These are phyloP conservation scores for Wickerhamiella infanticola DNA, from an alignment of 1,139 yeast species.

Conservation along the genomic window DNA sequence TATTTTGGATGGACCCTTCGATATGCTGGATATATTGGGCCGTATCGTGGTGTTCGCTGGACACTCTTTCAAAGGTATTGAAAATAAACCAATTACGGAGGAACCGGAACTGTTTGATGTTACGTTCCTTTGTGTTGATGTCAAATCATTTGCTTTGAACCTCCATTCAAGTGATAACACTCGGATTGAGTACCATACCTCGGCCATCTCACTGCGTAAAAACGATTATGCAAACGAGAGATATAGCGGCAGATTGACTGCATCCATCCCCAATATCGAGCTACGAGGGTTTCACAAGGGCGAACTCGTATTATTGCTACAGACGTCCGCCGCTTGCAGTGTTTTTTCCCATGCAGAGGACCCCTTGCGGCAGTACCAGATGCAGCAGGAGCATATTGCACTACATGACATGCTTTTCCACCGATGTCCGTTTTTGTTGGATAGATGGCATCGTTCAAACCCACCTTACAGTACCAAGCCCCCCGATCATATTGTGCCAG, in stretches of 20 bases:
- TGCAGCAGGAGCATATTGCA: slow-evolving; percentile 52
- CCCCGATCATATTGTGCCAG: slow-evolving; percentile 33
- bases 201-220: slow-evolving; percentile 15
- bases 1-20: slow-evolving; percentile 36
- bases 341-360: slow-evolving; percentile 44
- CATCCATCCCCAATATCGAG: slow-evolving; percentile 35
- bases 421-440: slow-evolving; percentile 55
- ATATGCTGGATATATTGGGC: slow-evolving; percentile 32
- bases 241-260: slow-evolving; percentile 41
- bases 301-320: slow-evolving; percentile 29
- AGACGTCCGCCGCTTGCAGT: slow-evolving; percentile 20
- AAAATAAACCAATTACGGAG: slow-evolving; percentile 49
- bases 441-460: slow-evolving; percentile 31
- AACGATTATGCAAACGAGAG: slow-evolving; percentile 59
- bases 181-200: slow-evolving; percentile 28
- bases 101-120: slow-evolving; percentile 52
- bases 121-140: slow-evolving; percentile 33
- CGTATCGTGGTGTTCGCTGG: slow-evolving; percentile 35
- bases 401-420: slow-evolving; percentile 74
- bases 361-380: slow-evolving; percentile 31
- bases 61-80: slow-evolving; percentile 55
- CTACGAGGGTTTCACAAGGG: slow-evolving; percentile 21
- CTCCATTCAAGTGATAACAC: slow-evolving; percentile 21
- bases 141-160: slow-evolving; percentile 21
- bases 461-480: slow-evolving; percentile 29